Conservation (phyloP, 176 grass and related monocot species). For the Oryza meyeriana region DNA sequence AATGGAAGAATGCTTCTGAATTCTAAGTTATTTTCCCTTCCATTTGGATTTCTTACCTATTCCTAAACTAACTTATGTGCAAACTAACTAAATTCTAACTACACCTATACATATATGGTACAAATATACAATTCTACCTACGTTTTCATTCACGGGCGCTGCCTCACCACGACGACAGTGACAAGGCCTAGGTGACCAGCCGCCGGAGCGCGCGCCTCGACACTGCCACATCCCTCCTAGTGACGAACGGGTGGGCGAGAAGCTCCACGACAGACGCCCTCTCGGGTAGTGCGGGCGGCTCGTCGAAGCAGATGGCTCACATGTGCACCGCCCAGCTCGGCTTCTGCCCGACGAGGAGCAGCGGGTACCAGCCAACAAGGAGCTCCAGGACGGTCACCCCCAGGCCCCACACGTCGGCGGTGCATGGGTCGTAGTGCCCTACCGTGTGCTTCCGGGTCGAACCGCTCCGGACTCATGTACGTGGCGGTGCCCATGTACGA, state of each 20-base stretch:
- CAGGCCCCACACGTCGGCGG: conserved; percentile 54
- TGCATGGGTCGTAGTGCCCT: conserved; percentile 40
- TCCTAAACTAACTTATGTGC: no score
- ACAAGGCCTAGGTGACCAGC: conserved; percentile 11
- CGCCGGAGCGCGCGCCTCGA: conserved; percentile 26
- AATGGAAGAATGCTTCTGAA: no score
- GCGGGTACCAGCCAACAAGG: conserved; percentile 36
- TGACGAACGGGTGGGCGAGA: conserved; percentile 55
- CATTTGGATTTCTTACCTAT: no score
- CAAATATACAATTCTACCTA: no score
- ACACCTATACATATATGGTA: no score
- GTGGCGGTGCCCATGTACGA: conserved; percentile 37
- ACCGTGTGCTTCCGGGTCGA: conserved; percentile 53
- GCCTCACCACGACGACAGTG: no score
- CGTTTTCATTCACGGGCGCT: no score
- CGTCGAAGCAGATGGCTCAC: conserved; percentile 64
- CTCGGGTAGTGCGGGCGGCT: neutral
- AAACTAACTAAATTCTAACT: no score
- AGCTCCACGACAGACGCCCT: conserved; percentile 48
- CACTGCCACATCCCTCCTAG: conserved; percentile 7
- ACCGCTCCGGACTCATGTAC: conserved; percentile 65
- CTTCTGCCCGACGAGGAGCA: conserved; percentile 44
- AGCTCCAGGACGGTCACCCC: conserved; percentile 52
- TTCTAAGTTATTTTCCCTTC: no score
- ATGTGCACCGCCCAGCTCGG: conserved; percentile 60